Conservation (phyloP, 1,139 yeast species). For the Hyphopichia wangnamkhiaoensis region DNA sequence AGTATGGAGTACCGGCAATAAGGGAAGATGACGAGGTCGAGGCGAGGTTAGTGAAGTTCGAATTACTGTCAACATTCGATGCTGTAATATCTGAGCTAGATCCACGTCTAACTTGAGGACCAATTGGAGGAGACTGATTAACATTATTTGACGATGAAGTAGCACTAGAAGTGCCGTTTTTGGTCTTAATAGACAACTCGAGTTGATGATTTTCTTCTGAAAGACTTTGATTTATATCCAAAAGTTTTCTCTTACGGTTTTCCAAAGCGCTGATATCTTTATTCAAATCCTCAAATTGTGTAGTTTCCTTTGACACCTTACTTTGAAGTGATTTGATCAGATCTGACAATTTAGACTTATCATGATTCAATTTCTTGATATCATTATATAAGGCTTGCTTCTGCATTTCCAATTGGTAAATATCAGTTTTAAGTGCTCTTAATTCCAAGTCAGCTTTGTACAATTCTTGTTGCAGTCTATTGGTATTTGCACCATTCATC, state of each 20-base stretch:
- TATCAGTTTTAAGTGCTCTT: conserved; percentile 39
- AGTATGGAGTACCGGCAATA: conserved; percentile 18
- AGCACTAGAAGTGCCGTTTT: background rate
- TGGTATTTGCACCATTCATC: conserved; percentile 1
- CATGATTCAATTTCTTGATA: conserved; percentile 28
- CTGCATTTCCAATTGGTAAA: conserved; percentile 37
- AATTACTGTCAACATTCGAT: conserved; percentile 1
- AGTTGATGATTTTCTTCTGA: conserved; percentile 26
- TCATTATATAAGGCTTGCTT: conserved; percentile 29
- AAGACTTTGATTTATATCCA: conserved; percentile 26
- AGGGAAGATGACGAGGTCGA: conserved; percentile 15
- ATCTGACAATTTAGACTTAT: conserved; percentile 28
- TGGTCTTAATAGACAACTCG: conserved; percentile 10
- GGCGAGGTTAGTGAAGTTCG: conserved; percentile 5
- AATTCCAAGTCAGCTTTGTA: conserved; percentile 32
- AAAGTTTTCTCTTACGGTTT: conserved; percentile 22
- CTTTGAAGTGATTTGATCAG: conserved; percentile 27
- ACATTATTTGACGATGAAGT: background rate
- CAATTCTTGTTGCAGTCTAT: conserved; percentile 3
- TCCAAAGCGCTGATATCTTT: conserved; percentile 33
- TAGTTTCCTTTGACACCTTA: conserved; percentile 23
- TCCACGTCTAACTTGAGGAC: background rate
- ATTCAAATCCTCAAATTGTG: conserved; percentile 25
- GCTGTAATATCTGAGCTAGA: conserved; percentile 3
- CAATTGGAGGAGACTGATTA: background rate